Evolutionary conservation across 805 yeast genomes (phyloP), one percentile per base, ranked within the genome.

Genomic region (Kuraishia hungarica): DNA sequence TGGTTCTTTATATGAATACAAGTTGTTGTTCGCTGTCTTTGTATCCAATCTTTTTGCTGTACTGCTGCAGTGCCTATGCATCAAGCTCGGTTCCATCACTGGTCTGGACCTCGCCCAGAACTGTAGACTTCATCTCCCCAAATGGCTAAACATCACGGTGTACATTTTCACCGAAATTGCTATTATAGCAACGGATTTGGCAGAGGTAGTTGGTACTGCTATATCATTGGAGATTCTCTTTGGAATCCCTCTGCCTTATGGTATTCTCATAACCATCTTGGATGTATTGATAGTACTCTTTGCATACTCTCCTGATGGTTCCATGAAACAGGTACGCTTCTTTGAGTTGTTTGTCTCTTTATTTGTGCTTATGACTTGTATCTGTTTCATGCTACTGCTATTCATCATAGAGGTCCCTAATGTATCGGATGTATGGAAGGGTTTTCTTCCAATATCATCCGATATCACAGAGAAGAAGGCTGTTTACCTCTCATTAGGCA

Each of bases 191-290:
- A 91, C 97, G 0, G 97, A 91, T 67, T 72, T 91, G 62, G 97
- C 97, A 0, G 97, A 91, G 68, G 97, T 91, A 11, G 93, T 91
- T 7, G 97, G 97, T 1, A 87, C 96, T 2, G 97, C 97, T 11
- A 88, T 91, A 51, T 83, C 96, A 0, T 74, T 91, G 53, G 84
- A 89, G 60, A 89, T 91, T 57, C 67, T 91, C 26, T 84, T 91
- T 62, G 76, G 79, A 1, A 81, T 91, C 11, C 96, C 97, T 0
- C 73, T 91, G 55, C 66, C 83, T 1, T 68, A 77, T 47, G 97
- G 97, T 54, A 96, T 91, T 2, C 59, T 87, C 6, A 67, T 91
- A 43, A 91, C 97, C 0, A 85, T 91, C 1, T 66, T 88, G 2
- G 97, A 91, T 65, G 97, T 91, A 7, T 70, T 91, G 58, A 75